Conservation (phyloP, 371 early-diverging fungal genomes). For the Lichtheimia ornata region DNA sequence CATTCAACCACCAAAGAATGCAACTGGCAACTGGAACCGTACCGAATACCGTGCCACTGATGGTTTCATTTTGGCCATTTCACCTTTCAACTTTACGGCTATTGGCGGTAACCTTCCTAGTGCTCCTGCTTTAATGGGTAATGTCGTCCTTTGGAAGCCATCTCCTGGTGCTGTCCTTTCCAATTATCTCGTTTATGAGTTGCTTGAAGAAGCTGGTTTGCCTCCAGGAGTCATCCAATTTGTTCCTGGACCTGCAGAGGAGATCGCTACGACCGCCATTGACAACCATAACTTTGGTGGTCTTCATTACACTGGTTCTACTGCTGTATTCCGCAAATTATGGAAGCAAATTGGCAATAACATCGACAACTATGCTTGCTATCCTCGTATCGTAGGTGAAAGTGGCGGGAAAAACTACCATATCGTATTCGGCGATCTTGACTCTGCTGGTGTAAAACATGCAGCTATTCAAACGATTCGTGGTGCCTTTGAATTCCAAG, state of each 20-base stretch:
- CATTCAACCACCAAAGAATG: constrained; percentile 91
- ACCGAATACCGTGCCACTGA: constrained; percentile 95
- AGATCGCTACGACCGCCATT: constrained; percentile 73
- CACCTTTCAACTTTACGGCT: constrained; percentile 99
- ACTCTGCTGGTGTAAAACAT: constrained; percentile 64
- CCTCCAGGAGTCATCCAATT: constrained; percentile 98
- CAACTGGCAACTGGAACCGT: constrained; percentile 92
- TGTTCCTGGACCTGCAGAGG: constrained; percentile 88
- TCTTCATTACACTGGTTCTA: constrained; percentile 97
- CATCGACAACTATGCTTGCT: constrained; percentile 86
- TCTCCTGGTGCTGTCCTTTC: constrained; percentile 86
- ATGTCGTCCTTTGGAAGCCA: constrained; percentile 98
- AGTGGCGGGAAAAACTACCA: constrained; percentile 99
- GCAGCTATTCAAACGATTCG: constrained; percentile 84
- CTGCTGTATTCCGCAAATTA: constrained; percentile 90
- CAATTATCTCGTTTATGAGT: constrained; percentile 89
- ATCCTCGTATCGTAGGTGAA: constrained; percentile 97
- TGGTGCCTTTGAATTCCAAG: constrained; percentile 93
- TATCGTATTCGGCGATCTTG: constrained; percentile 70
- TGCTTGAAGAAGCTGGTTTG: constrained; percentile 94
- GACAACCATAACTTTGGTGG: constrained; percentile 89
- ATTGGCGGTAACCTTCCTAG: constrained; percentile 95
- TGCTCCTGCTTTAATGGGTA: constrained; percentile 97
- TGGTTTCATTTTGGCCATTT: constrained; percentile 95
- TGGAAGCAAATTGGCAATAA: constrained; percentile 93